Conservation (phyloP, 2,329 filamentous ascomycete species). For the Claviceps maximensis region DNA sequence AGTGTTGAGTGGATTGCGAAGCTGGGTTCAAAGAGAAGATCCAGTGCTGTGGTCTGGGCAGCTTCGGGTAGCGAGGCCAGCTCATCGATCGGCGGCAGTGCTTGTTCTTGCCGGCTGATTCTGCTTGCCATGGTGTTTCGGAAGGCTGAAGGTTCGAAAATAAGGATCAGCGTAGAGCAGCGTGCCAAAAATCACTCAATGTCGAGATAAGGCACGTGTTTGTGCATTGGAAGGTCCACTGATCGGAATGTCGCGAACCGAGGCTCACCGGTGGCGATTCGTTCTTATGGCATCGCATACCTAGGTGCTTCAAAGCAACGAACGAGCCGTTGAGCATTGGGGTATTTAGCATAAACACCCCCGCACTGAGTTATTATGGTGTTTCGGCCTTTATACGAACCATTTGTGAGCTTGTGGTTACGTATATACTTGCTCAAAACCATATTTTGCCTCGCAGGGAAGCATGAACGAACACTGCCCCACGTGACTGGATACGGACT, state of each 20-base stretch:
- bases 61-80: conserved; percentile 43
- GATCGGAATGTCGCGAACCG: background rate
- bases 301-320: background rate
- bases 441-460: no score
- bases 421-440: background rate
- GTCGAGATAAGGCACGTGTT: background rate
- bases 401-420: background rate
- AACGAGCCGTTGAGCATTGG: background rate
- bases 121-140: background rate
- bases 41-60: conserved; percentile 47
- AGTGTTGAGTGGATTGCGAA: conserved; percentile 59
- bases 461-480: background rate
- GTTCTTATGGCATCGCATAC: background rate
- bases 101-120: conserved; percentile 11
- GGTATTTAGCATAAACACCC: background rate
- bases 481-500: background rate
- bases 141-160: background rate
- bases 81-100: conserved; percentile 42
- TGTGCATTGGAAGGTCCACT: background rate
- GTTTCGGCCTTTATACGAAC: background rate
- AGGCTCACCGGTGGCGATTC: background rate
- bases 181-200: background rate
- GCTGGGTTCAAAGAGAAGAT: conserved; percentile 77
- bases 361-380: background rate
- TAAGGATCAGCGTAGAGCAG: background rate